Evolutionary conservation across 129 eudicot genomes (phyloP), one percentile per base, ranked within the genome.

Genomic region (Helichrysum umbraculigerum): DNA sequence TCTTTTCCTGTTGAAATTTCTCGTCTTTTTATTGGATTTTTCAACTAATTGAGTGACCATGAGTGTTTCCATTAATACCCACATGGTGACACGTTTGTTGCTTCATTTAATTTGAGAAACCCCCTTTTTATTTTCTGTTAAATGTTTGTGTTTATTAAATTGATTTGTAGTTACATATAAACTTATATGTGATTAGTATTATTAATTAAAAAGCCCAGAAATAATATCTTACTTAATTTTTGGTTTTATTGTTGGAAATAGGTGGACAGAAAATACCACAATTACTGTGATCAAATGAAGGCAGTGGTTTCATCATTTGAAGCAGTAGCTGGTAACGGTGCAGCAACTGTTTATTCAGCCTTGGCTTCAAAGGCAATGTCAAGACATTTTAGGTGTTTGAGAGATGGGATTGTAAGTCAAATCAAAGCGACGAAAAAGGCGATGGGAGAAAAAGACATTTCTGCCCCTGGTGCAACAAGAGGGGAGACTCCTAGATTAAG

Each of bases 351-450:
- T 28, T 95, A 95, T 73, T 87, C 99, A 20, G 82, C 94, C 76
- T 82, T 91, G 56, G 99, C 99, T 54, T 95, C 97, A 8, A 89
- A 86, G 87, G 97, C 99, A 77, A 95, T 95, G 99, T 95, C 99
- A 57, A 86, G 96, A 73, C 99, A 95, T 79, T 95, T 95, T 67
- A 81, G 96, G 78, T 81, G 95, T 79, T 68, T 91, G 52, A 91
- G 91, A 83, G 99, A 95, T 74, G 96, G 96, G 19, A 88, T 95
- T 75, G 86, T 89, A 44, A 85, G 75, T 5, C 94, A 91, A 69
- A 91, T 91, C 29, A 95, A 87, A 86, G 89, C 79, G 34, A 88
- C 92, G 0, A 91, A 85, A 82, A 88, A 81, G 77, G 95, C 95
- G 0, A 86, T 91, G 95, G 97, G 96, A 3, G 97, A 91, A 68